Percentiles rank a stretch among this genome's conserved stretches.
Evolutionary conservation across 1,284 basidiomycete genomes (phyloP).

Genomic region (Ganoderma multipileum): DNA sequence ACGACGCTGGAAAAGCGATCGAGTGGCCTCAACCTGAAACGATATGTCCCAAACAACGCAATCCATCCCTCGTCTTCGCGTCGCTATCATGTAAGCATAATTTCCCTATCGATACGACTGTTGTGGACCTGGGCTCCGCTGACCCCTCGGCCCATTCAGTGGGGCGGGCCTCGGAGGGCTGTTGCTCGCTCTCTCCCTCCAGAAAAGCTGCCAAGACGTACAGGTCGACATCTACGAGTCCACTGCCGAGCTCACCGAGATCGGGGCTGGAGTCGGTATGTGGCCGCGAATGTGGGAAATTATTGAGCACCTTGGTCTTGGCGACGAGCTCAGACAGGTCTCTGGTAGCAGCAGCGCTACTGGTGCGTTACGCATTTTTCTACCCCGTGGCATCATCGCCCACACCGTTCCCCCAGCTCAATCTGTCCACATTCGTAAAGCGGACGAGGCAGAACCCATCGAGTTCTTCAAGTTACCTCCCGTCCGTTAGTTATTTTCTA

Average conservation of each 20-base stretch:
- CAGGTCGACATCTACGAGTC: constrained; percentile 52
- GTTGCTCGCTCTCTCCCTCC: constrained; percentile 43
- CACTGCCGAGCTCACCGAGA: constrained; percentile 43
- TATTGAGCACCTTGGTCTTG: constrained; percentile 34
- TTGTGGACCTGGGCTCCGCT: background rate
- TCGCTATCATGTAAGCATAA: constrained; percentile 1
- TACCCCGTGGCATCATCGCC: background rate
- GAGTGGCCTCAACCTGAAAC: background rate
- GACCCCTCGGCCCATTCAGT: constrained; percentile 25
- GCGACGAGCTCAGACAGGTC: constrained; percentile 24
- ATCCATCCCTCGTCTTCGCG: background rate
- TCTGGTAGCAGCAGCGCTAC: background rate
- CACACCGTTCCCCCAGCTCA: background rate
- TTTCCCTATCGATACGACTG: too few relatives aligned
- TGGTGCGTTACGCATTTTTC: background rate
- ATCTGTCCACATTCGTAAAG: constrained; percentile 15
- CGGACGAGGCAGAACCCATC: constrained; percentile 21
- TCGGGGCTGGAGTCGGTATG: constrained; percentile 49
- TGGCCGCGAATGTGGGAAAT: constrained; percentile 36
- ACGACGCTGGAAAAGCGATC: background rate
- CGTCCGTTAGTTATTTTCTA: constrained; percentile 22
- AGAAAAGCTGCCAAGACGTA: constrained; percentile 42
- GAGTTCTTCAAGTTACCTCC: constrained; percentile 12
- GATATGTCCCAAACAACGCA: background rate
- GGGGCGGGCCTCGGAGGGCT: constrained; percentile 48